Conservation (phyloP, 1,284 basidiomycete species). For the Ceratobasidium sp. region DNA sequence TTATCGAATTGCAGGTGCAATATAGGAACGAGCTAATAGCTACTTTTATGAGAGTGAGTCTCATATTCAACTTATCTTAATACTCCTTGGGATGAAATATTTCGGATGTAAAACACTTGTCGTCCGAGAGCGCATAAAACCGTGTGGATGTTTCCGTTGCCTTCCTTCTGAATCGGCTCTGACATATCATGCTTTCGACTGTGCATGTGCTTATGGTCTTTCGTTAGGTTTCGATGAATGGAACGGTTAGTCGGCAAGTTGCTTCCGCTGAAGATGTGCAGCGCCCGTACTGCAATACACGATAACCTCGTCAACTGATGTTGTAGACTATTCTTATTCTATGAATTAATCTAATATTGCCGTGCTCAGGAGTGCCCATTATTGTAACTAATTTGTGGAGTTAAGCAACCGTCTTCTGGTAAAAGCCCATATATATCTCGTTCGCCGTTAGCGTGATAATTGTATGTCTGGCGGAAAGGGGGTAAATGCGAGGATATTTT, state of each 20-base stretch:
- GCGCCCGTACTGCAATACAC: too few species aligned
- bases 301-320: neutral
- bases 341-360: neutral
- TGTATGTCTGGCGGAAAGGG: slow-evolving; percentile 58
- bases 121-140: slow-evolving; percentile 68
- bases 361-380: neutral
- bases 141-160: slow-evolving; percentile 71
- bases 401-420: slow-evolving; percentile 63
- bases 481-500: slow-evolving; percentile 25
- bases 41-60: neutral
- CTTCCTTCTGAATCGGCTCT: slow-evolving; percentile 66
- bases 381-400: too few species aligned
- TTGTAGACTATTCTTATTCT: neutral
- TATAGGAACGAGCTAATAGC: too few species aligned
- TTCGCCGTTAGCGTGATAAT: slow-evolving; percentile 89
- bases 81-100: slow-evolving; percentile 61
- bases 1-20: too few species aligned
- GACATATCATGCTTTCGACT: neutral
- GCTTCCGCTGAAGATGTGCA: too few species aligned
- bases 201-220: neutral
- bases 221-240: neutral
- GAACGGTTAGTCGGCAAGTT: neutral
- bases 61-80: slow-evolving; percentile 41
- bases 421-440: slow-evolving; percentile 83
- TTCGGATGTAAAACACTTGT: slow-evolving; percentile 66